Conservation (phyloP, 108 stramenopile species). For the Skeletonema grethae region DNA sequence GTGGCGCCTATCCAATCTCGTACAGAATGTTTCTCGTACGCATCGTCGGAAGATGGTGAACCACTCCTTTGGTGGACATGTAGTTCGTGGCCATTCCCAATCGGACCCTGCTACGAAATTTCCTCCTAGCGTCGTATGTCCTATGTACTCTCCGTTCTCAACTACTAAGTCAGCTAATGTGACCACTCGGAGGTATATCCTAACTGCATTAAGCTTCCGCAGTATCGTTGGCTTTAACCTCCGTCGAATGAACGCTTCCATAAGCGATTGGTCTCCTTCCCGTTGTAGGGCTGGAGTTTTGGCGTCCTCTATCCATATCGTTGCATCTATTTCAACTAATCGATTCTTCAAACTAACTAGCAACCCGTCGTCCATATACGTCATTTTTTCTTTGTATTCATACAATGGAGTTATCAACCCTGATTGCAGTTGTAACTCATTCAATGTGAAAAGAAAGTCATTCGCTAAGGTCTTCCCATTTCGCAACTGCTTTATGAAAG, state of each 20-base stretch:
- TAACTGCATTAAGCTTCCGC: background rate
- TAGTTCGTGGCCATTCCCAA: background rate
- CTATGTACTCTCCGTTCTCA: background rate
- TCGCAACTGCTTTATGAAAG: background rate
- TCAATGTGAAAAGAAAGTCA: background rate
- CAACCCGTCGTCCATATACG: background rate
- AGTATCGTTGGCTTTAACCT: background rate
- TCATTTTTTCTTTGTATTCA: background rate
- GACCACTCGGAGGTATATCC: background rate
- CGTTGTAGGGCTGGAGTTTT: constrained; percentile 9
- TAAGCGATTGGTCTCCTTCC: background rate
- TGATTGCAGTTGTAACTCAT: constrained; percentile 10
- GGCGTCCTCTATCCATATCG: constrained; percentile 9
- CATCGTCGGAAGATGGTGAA: background rate
- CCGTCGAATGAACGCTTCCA: background rate
- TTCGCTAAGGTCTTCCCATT: background rate
- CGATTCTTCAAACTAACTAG: background rate
- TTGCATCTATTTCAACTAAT: constrained; percentile 4
- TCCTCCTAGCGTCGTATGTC: background rate
- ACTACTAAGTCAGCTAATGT: background rate
- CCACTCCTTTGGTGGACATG: background rate
- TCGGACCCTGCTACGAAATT: background rate
- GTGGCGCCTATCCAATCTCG: background rate
- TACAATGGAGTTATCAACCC: constrained; percentile 9
- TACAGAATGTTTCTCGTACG: background rate